Conservation (phyloP, 768 basidiomycete genomes). For the Amanita phalloides region DNA sequence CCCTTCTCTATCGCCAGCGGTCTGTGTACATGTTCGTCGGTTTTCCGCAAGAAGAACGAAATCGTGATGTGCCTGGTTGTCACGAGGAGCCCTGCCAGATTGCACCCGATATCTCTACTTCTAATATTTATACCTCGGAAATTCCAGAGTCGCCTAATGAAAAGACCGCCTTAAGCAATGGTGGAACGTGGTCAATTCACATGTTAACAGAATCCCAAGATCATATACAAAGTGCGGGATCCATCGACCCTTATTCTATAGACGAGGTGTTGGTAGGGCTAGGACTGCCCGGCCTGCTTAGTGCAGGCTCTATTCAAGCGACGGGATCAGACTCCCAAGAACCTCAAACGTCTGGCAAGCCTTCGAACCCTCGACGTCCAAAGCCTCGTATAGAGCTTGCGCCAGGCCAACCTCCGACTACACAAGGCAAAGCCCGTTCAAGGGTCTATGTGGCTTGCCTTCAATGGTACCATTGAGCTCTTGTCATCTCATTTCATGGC, state of each 20-base stretch:
- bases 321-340: conserved; percentile 14
- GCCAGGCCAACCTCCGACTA: conserved; percentile 69
- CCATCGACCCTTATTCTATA: neutral
- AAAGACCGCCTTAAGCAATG: neutral
- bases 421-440: conserved; percentile 66
- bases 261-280: too few species aligned
- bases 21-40: neutral
- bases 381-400: conserved; percentile 59
- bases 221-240: neutral
- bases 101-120: neutral
- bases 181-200: too few species aligned
- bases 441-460: conserved; percentile 73
- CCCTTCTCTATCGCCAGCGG: neutral
- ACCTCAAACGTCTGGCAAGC: neutral
- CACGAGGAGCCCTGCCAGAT: neutral
- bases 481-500: neutral
- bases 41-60: neutral
- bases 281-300: neutral
- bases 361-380: conserved; percentile 34
- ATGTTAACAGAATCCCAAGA: neutral
- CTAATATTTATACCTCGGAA: neutral
- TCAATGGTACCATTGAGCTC: conserved; percentile 45
- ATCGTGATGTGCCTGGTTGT: neutral
- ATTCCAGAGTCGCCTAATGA: too few species aligned
- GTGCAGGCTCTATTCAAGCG: neutral